Percentiles rank a stretch among this genome's conserved stretches.
These are phyloP conservation scores for Pulveroboletus ravenelii DNA, from an alignment of 768 basidiomycete species.

Conservation along the genomic window DNA sequence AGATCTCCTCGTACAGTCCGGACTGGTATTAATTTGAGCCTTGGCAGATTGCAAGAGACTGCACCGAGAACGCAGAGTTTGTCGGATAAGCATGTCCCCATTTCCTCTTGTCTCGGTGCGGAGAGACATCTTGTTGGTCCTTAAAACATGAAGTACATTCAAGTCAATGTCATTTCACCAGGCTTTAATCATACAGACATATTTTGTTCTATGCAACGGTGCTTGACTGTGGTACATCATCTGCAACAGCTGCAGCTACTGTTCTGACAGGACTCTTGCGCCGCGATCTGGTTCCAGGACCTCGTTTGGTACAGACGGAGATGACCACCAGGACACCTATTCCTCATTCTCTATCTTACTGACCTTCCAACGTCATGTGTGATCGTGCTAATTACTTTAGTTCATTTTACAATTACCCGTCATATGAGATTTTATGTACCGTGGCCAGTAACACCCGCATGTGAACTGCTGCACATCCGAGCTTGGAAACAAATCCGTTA, in stretches of 20 bases:
- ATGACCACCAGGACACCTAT: constrained; percentile 14
- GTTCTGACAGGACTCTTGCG: not conserved
- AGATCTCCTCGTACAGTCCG: constrained; percentile 26
- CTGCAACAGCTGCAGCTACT: not conserved
- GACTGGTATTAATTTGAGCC: constrained; percentile 5
- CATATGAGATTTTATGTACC: not conserved
- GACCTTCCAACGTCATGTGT: not conserved
- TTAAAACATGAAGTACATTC: constrained; percentile 16
- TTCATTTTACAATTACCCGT: not conserved
- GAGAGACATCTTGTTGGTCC: constrained; percentile 11
- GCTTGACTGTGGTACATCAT: not conserved
- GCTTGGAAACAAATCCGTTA: not conserved
- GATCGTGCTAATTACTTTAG: not conserved
- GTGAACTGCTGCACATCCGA: not conserved
- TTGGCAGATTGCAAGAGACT: constrained; percentile 59
- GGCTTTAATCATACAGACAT: constrained; percentile 1
- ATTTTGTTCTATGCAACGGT: not conserved
- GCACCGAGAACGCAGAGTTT: constrained; percentile 53
- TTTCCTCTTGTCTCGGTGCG: constrained; percentile 1
- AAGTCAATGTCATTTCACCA: constrained; percentile 14
- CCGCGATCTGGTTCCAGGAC: not conserved
- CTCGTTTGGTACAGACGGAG: constrained; percentile 11
- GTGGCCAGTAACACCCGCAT: not conserved
- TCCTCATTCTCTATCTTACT: not conserved
- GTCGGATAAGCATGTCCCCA: constrained; percentile 35